Evolutionary conservation across 2,329 filamentous ascomycete genomes (phyloP), one percentile per base, ranked within the genome.

Genomic region (Pseudofabraea citricarpa): DNA sequence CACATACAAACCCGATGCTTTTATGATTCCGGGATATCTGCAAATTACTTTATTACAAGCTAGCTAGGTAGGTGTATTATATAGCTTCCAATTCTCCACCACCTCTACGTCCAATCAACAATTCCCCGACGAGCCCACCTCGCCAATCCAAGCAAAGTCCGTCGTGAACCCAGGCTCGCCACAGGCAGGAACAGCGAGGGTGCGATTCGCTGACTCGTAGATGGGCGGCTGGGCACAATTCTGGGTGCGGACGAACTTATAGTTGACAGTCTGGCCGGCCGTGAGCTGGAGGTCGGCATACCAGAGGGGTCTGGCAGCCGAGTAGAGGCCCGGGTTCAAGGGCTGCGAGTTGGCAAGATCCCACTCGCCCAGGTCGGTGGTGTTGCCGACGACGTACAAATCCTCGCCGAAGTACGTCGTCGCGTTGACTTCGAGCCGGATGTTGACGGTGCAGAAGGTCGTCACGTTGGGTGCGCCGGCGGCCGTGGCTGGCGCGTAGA

Each of bases 401-500:
- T 70, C 73, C 56, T 75, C 70, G 7, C 72, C 72, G 41, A 61
- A 68, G 39, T 67, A 66, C 1, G 72, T 75, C 1, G 61, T 63
- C 2, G 67, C 70, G 46, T 70, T 70, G 6, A 72, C 66, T 39
- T 65, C 61, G 58, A 75, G 74, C 3, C 62, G 62, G 5, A 75
- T 64, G 9, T 61, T 64, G 21, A 62, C 49, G 10, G 53, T 49
- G 36, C 58, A 61, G 8, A 42, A 38, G 2, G 41, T 37, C 1
- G 54, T 60, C 2, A 56, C 48, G 36, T 59, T 58, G 1, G 58
- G 58, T 2, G 56, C 57, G 64, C 53, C 6, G 67, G 76, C 64
- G 72, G 79, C 39, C 59, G 60, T 1, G 66, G 67, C 35, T 56
- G 58, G 13, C 66, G 65, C 61, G 65, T 83, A 83, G 0, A 69